phyloP scores from a whole-genome alignment of 352 stramenopile species.

The Phytophthora pini region DNA sequence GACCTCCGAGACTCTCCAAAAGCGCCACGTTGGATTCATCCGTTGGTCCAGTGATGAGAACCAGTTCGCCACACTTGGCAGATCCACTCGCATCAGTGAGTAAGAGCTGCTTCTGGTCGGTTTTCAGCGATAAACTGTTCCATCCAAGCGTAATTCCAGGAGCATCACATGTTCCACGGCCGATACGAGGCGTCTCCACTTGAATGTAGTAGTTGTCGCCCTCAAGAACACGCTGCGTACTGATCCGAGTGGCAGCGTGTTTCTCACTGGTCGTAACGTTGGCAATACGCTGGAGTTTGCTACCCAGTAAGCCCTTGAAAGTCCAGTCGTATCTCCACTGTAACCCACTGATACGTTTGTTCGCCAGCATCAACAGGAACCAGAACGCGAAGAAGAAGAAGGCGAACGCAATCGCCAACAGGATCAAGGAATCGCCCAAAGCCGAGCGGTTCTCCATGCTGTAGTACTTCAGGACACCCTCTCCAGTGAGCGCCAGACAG shows the following conservation, averaged over 20 bases:
- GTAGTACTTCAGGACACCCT: conserved; percentile 55
- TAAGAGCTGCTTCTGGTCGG: conserved; percentile 23
- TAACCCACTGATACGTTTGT: conserved; percentile 28
- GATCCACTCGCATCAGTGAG: conserved; percentile 41
- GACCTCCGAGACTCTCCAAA: conserved; percentile 33
- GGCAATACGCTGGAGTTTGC: conserved; percentile 13
- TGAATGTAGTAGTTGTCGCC: conserved; percentile 43
- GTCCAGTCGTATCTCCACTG: conserved; percentile 44
- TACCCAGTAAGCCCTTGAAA: conserved; percentile 25
- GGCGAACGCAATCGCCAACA: conserved; percentile 43
- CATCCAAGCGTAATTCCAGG: conserved; percentile 35
- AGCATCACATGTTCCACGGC: conserved; percentile 18
- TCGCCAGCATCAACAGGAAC: conserved; percentile 34
- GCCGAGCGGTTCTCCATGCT: conserved; percentile 47
- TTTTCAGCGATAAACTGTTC: conserved; percentile 38
- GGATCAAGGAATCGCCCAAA: conserved; percentile 40
- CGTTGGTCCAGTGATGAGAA: conserved; percentile 42
- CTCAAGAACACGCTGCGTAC: conserved; percentile 1
- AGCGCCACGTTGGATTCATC: conserved; percentile 32
- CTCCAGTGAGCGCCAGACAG: conserved; percentile 45
- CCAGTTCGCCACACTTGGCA: conserved; percentile 32
- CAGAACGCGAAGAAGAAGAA: conserved; percentile 47
- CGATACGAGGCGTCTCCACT: conserved; percentile 39
- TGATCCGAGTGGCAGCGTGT: conserved; percentile 6
- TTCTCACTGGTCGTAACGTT: conserved; percentile 16